A percentile compares a stretch with the other conserved stretches of the same genome.
phyloP scores from a whole-genome alignment of 306 rosid species.

The Rubus parviflorus region DNA sequence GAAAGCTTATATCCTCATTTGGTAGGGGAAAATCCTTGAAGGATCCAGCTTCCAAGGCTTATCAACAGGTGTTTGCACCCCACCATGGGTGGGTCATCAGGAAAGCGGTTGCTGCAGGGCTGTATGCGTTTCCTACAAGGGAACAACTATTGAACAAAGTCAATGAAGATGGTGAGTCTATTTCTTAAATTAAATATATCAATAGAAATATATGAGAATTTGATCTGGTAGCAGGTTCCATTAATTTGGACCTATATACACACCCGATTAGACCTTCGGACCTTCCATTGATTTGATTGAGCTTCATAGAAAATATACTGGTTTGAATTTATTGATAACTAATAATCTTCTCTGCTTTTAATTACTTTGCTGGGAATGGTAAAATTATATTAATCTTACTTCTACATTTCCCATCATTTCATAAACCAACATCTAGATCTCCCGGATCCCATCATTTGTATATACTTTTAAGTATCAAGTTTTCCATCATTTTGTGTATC shows the following conservation, averaged over 20 bases:
- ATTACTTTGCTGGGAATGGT: background rate
- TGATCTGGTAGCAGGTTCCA: background rate
- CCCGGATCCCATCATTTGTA: background rate
- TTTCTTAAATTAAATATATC: constrained; percentile 11
- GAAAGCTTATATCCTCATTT: constrained; percentile 17
- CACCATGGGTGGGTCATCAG: constrained; percentile 91
- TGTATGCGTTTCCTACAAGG: constrained; percentile 83
- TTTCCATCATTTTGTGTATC: background rate
- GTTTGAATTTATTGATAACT: background rate
- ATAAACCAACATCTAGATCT: background rate
- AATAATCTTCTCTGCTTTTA: background rate
- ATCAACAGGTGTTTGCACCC: constrained; percentile 73
- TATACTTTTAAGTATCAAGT: background rate
- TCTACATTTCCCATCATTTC: background rate
- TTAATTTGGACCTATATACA: background rate
- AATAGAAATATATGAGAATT: background rate
- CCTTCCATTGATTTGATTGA: background rate
- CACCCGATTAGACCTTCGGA: background rate
- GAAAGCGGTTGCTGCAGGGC: constrained; percentile 87
- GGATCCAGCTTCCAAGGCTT: constrained; percentile 89
- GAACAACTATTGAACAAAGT: constrained; percentile 65
- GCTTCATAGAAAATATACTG: background rate
- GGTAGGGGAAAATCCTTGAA: constrained; percentile 77
- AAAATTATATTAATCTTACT: background rate
- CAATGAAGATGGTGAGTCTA: constrained; percentile 80